These are phyloP conservation scores for Cylindrodendrum hubeiense DNA, from an alignment of 2,329 filamentous ascomycete genomes.

Conservation along the genomic window DNA sequence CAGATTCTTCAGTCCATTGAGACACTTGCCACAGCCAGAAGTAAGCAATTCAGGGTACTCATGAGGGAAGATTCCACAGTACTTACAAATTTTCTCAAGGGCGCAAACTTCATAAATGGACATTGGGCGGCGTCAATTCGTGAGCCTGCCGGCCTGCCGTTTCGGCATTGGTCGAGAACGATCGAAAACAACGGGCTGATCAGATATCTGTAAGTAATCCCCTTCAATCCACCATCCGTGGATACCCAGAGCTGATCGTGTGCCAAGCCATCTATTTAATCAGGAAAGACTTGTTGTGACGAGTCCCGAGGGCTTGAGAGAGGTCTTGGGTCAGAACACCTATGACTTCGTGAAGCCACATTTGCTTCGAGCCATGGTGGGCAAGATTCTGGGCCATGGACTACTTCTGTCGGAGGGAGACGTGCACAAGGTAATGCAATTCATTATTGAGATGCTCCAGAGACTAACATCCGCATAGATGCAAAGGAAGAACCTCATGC, in stretches of 20 bases:
- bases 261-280: constrained; percentile 26
- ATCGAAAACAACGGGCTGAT: constrained; percentile 35
- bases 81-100: constrained; percentile 8
- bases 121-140: constrained; percentile 34
- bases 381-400: constrained; percentile 30
- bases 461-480: constrained; percentile 12
- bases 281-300: constrained; percentile 31
- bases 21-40: constrained; percentile 21
- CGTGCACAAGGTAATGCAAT: constrained; percentile 23
- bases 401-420: constrained; percentile 26
- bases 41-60: rapidly evolving
- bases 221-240: rapidly evolving
- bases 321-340: constrained; percentile 29
- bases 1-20: constrained; percentile 23
- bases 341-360: constrained; percentile 35
- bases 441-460: background rate
- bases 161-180: constrained; percentile 30
- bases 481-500: constrained; percentile 69
- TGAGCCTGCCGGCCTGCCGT: constrained; percentile 30
- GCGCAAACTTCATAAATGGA: constrained; percentile 23
- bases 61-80: background rate
- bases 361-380: constrained; percentile 30
- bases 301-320: constrained; percentile 27
- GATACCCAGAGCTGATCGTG: background rate
- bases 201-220: constrained; percentile 19